phyloP scores from a whole-genome alignment of 345 rosid genomes.

The Fremontodendron californicum region DNA sequence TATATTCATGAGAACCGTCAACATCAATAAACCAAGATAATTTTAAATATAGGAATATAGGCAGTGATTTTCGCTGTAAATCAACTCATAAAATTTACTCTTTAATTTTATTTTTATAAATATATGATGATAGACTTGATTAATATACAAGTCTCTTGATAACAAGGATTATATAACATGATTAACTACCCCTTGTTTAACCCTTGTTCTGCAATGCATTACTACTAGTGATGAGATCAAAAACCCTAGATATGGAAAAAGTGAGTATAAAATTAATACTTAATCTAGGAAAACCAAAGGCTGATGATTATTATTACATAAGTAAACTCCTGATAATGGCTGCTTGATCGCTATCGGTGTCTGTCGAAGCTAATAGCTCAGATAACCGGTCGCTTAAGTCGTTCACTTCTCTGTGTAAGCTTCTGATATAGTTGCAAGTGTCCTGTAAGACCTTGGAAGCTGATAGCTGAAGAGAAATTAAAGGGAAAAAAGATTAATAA shows the following conservation, averaged over 20 bases:
- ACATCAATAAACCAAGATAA: neutral
- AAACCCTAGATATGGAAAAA: conserved; percentile 4
- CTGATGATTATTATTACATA: conserved; percentile 31
- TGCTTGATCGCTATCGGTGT: conserved; percentile 64
- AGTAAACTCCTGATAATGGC: conserved; percentile 87
- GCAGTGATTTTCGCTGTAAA: neutral
- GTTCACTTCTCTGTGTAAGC: conserved; percentile 66
- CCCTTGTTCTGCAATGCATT: neutral
- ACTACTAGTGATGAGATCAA: neutral
- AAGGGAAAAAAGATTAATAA: neutral
- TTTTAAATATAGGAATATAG: neutral
- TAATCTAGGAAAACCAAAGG: neutral
- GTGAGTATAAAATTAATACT: neutral
- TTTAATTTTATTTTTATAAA: neutral
- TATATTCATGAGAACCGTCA: neutral
- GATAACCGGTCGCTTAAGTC: conserved; percentile 76
- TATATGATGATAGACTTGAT: neutral
- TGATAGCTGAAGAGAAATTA: conserved; percentile 43
- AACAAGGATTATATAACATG: neutral
- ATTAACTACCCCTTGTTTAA: neutral
- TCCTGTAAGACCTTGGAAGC: conserved; percentile 77
- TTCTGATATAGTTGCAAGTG: conserved; percentile 78
- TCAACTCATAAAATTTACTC: neutral
- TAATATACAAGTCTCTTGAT: neutral
- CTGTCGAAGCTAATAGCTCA: conserved; percentile 66